Evolutionary conservation across 768 basidiomycete genomes (phyloP).

Genomic region (Phlebiopsis flavidoalba): DNA sequence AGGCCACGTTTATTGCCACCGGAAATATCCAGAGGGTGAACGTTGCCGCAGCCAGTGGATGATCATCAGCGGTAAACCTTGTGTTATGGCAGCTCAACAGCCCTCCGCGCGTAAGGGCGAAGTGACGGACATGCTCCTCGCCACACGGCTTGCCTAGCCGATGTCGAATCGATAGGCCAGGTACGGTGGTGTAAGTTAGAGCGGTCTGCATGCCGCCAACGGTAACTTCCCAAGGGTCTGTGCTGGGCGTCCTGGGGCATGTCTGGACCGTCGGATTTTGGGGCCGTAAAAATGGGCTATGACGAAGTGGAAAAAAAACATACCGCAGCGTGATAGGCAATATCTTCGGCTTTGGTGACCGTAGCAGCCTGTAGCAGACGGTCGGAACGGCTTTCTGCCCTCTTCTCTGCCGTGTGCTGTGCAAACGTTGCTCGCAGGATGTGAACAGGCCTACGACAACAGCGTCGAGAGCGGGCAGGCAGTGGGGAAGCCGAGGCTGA

Average conservation of each 20-base stretch:
- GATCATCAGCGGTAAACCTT: background rate
- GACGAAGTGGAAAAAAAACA: background rate
- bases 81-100: background rate
- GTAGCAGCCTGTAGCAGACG: background rate
- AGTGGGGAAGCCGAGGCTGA: constrained; percentile 8
- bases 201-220: background rate
- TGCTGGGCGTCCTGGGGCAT: too few species aligned
- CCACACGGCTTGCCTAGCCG: background rate
- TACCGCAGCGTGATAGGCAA: background rate
- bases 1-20: background rate
- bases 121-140: background rate
- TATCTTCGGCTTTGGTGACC: background rate
- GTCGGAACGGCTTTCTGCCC: background rate
- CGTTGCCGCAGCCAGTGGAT: background rate
- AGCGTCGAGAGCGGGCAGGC: background rate
- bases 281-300: background rate
- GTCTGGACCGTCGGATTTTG: too few species aligned
- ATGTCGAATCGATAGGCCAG: background rate
- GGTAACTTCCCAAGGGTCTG: background rate
- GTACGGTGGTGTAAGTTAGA: background rate
- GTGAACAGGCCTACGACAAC: background rate
- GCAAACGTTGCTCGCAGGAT: background rate
- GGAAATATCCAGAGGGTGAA: background rate
- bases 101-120: background rate
- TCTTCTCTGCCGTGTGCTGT: background rate